A percentile compares a stretch with the other conserved stretches of the same genome.
Conservation (phyloP, 805 yeast species). For the Starmerella vitae region DNA sequence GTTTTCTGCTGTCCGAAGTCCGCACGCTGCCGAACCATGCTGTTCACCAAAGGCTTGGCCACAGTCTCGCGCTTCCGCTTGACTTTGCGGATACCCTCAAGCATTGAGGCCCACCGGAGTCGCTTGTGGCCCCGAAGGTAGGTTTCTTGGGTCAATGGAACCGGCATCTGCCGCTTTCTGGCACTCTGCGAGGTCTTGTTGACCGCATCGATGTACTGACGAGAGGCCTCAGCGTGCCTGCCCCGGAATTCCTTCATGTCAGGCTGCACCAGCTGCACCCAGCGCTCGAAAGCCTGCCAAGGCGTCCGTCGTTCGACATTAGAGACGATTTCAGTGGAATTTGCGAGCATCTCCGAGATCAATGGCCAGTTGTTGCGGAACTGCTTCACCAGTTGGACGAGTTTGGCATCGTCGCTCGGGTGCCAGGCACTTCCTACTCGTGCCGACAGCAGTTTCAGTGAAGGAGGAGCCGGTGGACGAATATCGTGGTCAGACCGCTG, state of each 20-base stretch:
- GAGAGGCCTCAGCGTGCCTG: slow-evolving; percentile 66
- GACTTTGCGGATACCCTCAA: slow-evolving; percentile 83
- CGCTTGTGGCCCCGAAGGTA: slow-evolving; percentile 86
- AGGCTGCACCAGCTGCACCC: slow-evolving; percentile 79
- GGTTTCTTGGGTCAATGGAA: slow-evolving; percentile 87
- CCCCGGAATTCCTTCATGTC: slow-evolving; percentile 83
- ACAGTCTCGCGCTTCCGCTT: slow-evolving; percentile 79
- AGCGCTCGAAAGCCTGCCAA: slow-evolving; percentile 97
- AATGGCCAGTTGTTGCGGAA: slow-evolving; percentile 88
- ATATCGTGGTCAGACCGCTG: slow-evolving; percentile 27
- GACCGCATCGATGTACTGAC: slow-evolving; percentile 84
- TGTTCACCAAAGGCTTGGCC: slow-evolving; percentile 37
- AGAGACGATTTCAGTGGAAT: slow-evolving; percentile 48
- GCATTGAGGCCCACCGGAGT: slow-evolving; percentile 91
- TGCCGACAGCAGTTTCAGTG: slow-evolving; percentile 60
- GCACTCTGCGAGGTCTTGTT: slow-evolving; percentile 79
- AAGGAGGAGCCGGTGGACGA: slow-evolving; percentile 87
- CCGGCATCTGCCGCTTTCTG: slow-evolving; percentile 75
- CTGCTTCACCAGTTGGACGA: slow-evolving; percentile 70
- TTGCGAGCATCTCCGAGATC: slow-evolving; percentile 54
- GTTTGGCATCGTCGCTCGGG: slow-evolving; percentile 77
- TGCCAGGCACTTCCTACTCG: slow-evolving; percentile 93
- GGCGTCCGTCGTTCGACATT: slow-evolving; percentile 92
- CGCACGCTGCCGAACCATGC: slow-evolving; percentile 7
- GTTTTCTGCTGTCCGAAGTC: slow-evolving; percentile 1